Evolutionary conservation across 2,329 filamentous ascomycete genomes (phyloP), one percentile per base, ranked within the genome.

Genomic region (Botrytis fabae): DNA sequence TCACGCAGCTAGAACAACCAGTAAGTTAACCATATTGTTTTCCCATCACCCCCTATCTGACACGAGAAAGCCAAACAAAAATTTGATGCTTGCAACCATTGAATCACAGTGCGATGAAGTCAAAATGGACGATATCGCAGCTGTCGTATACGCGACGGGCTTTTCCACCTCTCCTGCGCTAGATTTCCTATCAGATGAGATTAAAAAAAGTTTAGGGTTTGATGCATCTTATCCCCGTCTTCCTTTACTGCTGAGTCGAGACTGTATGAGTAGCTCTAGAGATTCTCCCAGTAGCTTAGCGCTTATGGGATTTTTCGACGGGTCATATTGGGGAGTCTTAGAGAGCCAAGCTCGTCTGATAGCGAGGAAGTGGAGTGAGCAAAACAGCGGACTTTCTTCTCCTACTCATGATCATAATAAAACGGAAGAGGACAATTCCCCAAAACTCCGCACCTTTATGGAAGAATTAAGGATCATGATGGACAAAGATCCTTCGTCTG

Each of bases 271-370:
- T 51, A 42, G 60, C 1, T 60, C 70, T 9, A 20, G 32, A 16
- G 51, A 63, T 7, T 35, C 70, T 2, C 62, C 70, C 1, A 38
- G 54, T 10, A 73, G 22, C n/a, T 40, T 73, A 4, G 71, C 66
- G 20, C 35, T 73, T 4, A 73, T 73, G 64, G 71, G 71, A 12
- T 73, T 69, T 42, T 59, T 51, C 4, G 57, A 69, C 40, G 71
- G 71, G 2, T 64, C 65, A 12, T 73, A 70, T 46, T 73, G 71
- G 66, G 71, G 71, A 20, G 20, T 73, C 25, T 25, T 73, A 18
- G 71, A 73, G 46, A 70, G 14, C 12, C 65, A 70, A 65, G 71
- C 71, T 32, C 65, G 71, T 7, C 38, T 64, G 12, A 64, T 73
- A 1, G 59, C 66, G 35, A 28, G 10, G n/a, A 70, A 73, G 57